Conservation (phyloP, 1,284 basidiomycete genomes). For the Erythrobasidium hasegawianum region DNA sequence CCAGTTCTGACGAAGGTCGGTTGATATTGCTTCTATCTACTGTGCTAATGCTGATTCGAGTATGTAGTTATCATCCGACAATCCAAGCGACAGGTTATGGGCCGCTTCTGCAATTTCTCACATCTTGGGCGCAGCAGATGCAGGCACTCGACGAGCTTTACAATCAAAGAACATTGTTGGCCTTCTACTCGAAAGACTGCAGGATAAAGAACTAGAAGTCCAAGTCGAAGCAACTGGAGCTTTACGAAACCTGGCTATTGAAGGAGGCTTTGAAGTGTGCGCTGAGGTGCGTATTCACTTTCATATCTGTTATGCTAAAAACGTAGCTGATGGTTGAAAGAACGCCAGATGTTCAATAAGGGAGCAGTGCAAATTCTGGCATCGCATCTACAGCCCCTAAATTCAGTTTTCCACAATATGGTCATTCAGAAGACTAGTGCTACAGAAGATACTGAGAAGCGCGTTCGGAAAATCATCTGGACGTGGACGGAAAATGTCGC, state of each 20-base stretch:
- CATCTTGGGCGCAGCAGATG: slow-evolving; percentile 28
- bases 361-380: slow-evolving; percentile 56
- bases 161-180: slow-evolving; percentile 88
- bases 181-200: slow-evolving; percentile 71
- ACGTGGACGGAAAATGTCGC: slow-evolving; percentile 86
- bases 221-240: slow-evolving; percentile 79
- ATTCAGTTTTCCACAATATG: slow-evolving; percentile 7
- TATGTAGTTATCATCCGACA: slow-evolving; percentile 7
- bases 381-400: slow-evolving; percentile 35
- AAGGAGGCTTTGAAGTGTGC: slow-evolving; percentile 87
- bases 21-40: neutral
- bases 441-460: slow-evolving; percentile 58
- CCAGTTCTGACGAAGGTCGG: neutral
- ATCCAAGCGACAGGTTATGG: slow-evolving; percentile 29
- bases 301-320: neutral
- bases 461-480: slow-evolving; percentile 68
- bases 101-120: slow-evolving; percentile 30
- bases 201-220: slow-evolving; percentile 80
- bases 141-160: slow-evolving; percentile 67
- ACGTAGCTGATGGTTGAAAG: neutral
- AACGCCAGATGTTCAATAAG: slow-evolving; percentile 83
- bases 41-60: neutral
- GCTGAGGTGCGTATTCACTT: slow-evolving; percentile 50
- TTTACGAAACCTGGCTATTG: slow-evolving; percentile 80
- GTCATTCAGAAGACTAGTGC: slow-evolving; percentile 54